Percentiles rank a stretch among this genome's conserved stretches.
Evolutionary conservation across 495 filamentous ascomycete genomes (phyloP).

Genomic region (Talaromyces proteolyticus): DNA sequence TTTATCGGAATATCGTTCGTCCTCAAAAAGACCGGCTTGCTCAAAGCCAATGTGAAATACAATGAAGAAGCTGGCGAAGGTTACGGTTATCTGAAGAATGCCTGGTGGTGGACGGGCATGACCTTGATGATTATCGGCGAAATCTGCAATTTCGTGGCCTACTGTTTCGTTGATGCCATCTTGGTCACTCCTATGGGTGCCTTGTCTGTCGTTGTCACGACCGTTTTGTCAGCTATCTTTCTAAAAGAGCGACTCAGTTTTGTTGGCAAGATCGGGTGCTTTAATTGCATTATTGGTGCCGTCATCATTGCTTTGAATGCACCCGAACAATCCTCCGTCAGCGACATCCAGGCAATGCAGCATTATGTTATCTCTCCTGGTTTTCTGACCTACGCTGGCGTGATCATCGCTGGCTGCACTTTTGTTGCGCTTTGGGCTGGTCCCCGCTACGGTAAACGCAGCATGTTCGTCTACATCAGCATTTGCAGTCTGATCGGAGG

Average conservation of each 20-base stretch:
- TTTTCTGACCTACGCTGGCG: slow-evolving; percentile 78
- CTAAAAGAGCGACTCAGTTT: slow-evolving; percentile 93
- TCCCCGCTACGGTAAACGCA: slow-evolving; percentile 89
- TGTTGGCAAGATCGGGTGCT: slow-evolving; percentile 93
- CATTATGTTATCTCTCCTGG: slow-evolving; percentile 80
- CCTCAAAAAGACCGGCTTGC: slow-evolving; percentile 84
- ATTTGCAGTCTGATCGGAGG: slow-evolving; percentile 95
- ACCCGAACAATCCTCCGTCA: slow-evolving; percentile 75
- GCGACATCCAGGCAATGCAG: slow-evolving; percentile 90
- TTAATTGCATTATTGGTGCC: slow-evolving; percentile 88
- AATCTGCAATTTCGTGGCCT: slow-evolving; percentile 95
- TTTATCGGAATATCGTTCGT: slow-evolving; percentile 97
- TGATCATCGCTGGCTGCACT: slow-evolving; percentile 67
- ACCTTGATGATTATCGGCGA: slow-evolving; percentile 95
- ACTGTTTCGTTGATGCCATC: slow-evolving; percentile 96
- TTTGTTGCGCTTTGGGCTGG: slow-evolving; percentile 78
- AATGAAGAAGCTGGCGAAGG: slow-evolving; percentile 94
- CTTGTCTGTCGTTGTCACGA: slow-evolving; percentile 91
- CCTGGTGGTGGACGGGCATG: slow-evolving; percentile 96
- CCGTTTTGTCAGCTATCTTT: slow-evolving; percentile 91
- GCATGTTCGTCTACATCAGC: slow-evolving; percentile 94
- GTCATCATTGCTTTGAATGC: slow-evolving; percentile 94
- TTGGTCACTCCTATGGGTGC: slow-evolving; percentile 92
- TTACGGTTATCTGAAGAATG: slow-evolving; percentile 96
- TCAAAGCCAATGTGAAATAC: slow-evolving; percentile 94